Percentiles rank a stretch among this genome's conserved stretches.
These are phyloP conservation scores for Raffaelea arxii DNA, from an alignment of 2,329 filamentous ascomycete species.

Conservation along the genomic window DNA sequence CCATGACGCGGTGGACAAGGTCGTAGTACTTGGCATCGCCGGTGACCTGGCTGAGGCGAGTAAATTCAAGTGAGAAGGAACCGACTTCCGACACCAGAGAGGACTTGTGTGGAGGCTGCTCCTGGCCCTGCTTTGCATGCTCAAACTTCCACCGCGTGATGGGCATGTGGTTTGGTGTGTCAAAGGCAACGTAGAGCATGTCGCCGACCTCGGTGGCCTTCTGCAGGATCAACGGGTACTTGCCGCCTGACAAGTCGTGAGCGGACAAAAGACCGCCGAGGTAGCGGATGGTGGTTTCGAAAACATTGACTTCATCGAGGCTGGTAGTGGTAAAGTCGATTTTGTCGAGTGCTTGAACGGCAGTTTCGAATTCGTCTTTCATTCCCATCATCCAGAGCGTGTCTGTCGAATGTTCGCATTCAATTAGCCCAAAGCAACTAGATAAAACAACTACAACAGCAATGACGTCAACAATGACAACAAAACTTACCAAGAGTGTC, in stretches of 20 bases:
- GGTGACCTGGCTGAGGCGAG: constrained; percentile 63
- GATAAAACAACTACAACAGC: constrained; percentile 21
- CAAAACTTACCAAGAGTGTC: constrained; percentile 34
- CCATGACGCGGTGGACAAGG: constrained; percentile 63
- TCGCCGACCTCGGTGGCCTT: constrained; percentile 45
- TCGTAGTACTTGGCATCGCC: constrained; percentile 66
- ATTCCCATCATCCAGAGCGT: constrained; percentile 49
- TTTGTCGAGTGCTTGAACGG: constrained; percentile 30
- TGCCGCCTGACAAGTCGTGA: constrained; percentile 29
- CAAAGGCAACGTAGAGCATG: constrained; percentile 42
- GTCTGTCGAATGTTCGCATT: too few relatives aligned
- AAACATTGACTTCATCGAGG: constrained; percentile 25
- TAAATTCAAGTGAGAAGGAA: constrained; percentile 66
- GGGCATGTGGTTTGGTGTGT: constrained; percentile 44
- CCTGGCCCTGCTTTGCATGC: constrained; percentile 10
- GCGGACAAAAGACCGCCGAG: constrained; percentile 20
- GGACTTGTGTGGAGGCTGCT: constrained; percentile 22
- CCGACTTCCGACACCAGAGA: constrained; percentile 42
- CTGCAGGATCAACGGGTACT: constrained; percentile 24
- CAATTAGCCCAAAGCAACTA: neutral
- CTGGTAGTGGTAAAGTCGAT: constrained; percentile 38
- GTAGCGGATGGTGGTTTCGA: constrained; percentile 23
- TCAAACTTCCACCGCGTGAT: constrained; percentile 34
- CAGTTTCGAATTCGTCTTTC: constrained; percentile 39
- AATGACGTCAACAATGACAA: neutral